A percentile compares a stretch with the other conserved stretches of the same genome.
Evolutionary conservation across 148 eudicot species (phyloP).

Genomic region (Rhododendron vialii): DNA sequence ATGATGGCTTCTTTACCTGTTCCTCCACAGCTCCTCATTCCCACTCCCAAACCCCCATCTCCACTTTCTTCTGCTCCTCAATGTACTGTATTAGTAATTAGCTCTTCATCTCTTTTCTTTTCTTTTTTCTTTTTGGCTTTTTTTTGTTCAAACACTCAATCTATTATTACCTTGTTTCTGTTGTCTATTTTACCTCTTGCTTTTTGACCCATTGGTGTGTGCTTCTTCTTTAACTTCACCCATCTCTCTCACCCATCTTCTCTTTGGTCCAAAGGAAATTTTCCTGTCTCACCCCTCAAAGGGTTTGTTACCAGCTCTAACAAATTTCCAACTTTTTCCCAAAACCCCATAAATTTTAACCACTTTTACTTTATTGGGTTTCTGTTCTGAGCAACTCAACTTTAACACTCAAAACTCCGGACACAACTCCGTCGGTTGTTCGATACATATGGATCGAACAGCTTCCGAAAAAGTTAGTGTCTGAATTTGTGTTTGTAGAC

Average conservation of each 20-base stretch:
- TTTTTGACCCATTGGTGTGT: not conserved
- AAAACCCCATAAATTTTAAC: not conserved
- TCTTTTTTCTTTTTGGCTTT: not conserved
- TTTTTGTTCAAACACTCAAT: not conserved
- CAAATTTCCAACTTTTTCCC: not conserved
- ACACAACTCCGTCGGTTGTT: not conserved
- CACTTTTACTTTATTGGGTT: not conserved
- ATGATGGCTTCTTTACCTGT: conserved; percentile 68
- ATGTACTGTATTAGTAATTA: conserved; percentile 22
- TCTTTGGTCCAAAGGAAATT: not conserved
- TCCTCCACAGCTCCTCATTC: conserved; percentile 59
- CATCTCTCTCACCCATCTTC: not conserved
- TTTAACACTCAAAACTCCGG: not conserved
- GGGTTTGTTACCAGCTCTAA: not conserved
- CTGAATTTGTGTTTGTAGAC: not conserved
- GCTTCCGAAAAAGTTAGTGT: not conserved
- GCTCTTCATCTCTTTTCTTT: not conserved
- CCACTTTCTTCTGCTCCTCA: conserved; percentile 17
- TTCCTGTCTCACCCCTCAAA: not conserved
- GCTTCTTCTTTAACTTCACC: not conserved
- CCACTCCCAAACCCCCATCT: conserved; percentile 24
- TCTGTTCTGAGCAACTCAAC: not conserved
- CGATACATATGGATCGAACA: no score
- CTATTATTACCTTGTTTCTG: not conserved
- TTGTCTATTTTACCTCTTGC: not conserved